Evolutionary conservation across 2,329 filamentous ascomycete species (phyloP).

Genomic region (Diaporthe citri): DNA sequence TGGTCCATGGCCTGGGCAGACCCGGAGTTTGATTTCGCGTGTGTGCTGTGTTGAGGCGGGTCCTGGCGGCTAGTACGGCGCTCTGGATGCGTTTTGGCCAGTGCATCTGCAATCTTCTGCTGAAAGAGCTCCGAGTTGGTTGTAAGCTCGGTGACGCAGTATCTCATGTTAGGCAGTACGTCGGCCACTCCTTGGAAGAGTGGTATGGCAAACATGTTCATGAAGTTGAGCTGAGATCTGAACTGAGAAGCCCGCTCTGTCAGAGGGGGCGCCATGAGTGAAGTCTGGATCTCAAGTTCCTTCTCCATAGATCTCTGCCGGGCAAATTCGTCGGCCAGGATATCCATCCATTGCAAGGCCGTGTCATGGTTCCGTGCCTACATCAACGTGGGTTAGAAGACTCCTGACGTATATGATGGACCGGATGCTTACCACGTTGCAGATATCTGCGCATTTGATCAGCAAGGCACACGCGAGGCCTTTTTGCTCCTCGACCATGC

Average conservation of each 20-base stretch:
- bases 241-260: conserved; percentile 86
- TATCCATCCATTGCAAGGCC: conserved; percentile 89
- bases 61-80: conserved; percentile 45
- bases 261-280: conserved; percentile 85
- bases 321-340: conserved; percentile 95
- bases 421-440: conserved; percentile 84
- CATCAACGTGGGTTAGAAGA: conserved; percentile 39
- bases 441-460: conserved; percentile 99
- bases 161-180: conserved; percentile 86
- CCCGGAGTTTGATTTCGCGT: conserved; percentile 1
- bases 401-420: not conserved
- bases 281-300: conserved; percentile 88
- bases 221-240: conserved; percentile 93
- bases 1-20: conserved; percentile 41
- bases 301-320: conserved; percentile 93
- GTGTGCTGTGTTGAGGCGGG: not conserved
- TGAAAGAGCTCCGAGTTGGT: conserved; percentile 83
- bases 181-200: conserved; percentile 91
- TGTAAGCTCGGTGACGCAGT: conserved; percentile 85
- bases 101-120: conserved; percentile 73
- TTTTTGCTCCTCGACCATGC: conserved; percentile 81
- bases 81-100: conserved; percentile 61
- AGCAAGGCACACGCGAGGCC: conserved; percentile 88
- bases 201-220: conserved; percentile 94
- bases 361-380: conserved; percentile 86